These are phyloP conservation scores for Lactifluus hygrophoroides DNA, from an alignment of 768 basidiomycete species.

Conservation along the genomic window DNA sequence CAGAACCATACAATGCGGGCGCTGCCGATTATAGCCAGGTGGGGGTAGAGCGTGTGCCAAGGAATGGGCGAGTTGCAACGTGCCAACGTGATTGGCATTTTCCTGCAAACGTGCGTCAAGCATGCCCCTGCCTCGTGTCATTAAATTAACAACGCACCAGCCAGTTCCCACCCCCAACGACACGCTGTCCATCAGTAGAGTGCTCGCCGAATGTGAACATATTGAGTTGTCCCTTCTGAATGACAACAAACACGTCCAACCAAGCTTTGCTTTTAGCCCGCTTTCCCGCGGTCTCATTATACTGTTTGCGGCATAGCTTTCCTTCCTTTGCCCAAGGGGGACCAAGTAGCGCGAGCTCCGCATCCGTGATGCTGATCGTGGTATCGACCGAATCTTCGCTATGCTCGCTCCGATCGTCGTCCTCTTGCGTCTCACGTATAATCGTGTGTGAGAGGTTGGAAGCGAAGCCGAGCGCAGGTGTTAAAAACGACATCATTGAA, in stretches of 20 bases:
- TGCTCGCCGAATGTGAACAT: constrained; percentile 93
- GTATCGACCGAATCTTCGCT: constrained; percentile 62
- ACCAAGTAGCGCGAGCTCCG: constrained; percentile 90
- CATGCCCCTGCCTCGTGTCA: not conserved
- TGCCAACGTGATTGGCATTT: constrained; percentile 81
- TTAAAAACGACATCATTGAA: constrained; percentile 61
- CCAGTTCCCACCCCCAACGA: constrained; percentile 97
- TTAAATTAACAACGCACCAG: constrained; percentile 51
- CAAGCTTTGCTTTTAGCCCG: constrained; percentile 84
- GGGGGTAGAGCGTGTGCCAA: constrained; percentile 81
- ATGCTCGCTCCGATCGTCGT: constrained; percentile 67
- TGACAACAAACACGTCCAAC: constrained; percentile 94
- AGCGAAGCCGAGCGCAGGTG: constrained; percentile 91
- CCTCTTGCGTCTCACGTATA: constrained; percentile 89
- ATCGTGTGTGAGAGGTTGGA: constrained; percentile 94
- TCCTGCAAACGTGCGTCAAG: constrained; percentile 39
- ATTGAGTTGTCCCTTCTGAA: constrained; percentile 86
- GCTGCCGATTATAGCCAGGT: constrained; percentile 84
- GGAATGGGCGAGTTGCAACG: constrained; percentile 77
- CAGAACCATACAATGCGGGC: constrained; percentile 92
- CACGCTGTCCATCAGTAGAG: constrained; percentile 48
- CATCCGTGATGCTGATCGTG: constrained; percentile 83
- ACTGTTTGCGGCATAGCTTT: constrained; percentile 89
- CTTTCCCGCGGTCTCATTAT: constrained; percentile 80
- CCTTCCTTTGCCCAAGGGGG: constrained; percentile 99